Evolutionary conservation across 257 asterid species (phyloP).

Genomic region (Jacaranda mimosifolia): DNA sequence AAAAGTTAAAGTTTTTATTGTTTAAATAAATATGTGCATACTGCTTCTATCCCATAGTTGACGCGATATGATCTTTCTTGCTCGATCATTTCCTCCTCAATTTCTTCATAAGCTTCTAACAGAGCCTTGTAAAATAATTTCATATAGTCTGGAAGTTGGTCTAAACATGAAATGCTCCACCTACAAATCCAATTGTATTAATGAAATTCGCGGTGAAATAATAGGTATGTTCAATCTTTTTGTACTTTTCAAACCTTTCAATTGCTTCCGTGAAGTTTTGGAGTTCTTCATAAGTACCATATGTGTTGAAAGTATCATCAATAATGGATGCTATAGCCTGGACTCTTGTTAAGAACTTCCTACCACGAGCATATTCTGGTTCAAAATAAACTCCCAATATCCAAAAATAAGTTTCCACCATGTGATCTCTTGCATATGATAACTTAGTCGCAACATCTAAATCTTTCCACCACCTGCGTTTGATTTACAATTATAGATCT

Average conservation of each 20-base stretch:
- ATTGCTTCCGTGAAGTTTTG: conserved; percentile 44
- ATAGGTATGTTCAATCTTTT: too few relatives aligned
- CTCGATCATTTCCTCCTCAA: conserved; percentile 39
- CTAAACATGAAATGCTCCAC: too few relatives aligned
- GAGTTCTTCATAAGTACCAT: conserved; percentile 44
- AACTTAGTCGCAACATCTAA: conserved; percentile 34
- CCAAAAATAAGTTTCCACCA: conserved; percentile 53
- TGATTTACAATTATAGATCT: not conserved
- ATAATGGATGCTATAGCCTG: conserved; percentile 18
- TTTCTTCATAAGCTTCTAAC: conserved; percentile 39
- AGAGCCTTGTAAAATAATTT: conserved; percentile 34
- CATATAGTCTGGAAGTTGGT: conserved; percentile 54
- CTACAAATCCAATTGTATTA: conserved; percentile 22
- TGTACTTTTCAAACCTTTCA: conserved; percentile 39
- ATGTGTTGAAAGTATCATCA: conserved; percentile 48
- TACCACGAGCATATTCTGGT: conserved; percentile 36
- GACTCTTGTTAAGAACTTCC: conserved; percentile 37
- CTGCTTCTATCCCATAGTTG: conserved; percentile 41
- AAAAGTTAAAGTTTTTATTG: too few relatives aligned
- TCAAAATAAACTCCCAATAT: conserved; percentile 45
- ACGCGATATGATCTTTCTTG: conserved; percentile 34
- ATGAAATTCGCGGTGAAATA: not conserved
- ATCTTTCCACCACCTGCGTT: conserved; percentile 54
- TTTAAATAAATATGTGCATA: not conserved
- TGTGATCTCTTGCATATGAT: conserved; percentile 42